Percentiles rank a stretch among this genome's conserved stretches.
phyloP scores from a whole-genome alignment of 768 basidiomycete species.

The Holtermanniella nyarrowii region DNA sequence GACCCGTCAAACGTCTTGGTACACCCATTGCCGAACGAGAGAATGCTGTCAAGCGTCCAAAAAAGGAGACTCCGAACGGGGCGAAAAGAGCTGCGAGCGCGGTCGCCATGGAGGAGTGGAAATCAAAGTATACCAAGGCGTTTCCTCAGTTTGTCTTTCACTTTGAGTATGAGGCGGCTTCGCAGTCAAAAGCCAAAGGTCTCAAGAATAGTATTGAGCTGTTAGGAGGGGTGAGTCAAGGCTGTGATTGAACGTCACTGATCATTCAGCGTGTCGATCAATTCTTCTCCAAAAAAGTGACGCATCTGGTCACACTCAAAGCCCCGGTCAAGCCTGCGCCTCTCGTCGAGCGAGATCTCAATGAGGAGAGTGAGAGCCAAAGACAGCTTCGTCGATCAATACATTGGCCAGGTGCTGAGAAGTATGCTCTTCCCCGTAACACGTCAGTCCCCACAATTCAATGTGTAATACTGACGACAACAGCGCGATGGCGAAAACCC shows the following conservation, averaged over 20 bases:
- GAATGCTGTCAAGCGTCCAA: neutral
- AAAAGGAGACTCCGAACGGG: neutral
- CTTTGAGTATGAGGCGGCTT: constrained; percentile 55
- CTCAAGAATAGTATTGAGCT: constrained; percentile 53
- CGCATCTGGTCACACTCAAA: constrained; percentile 65
- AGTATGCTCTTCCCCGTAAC: too few species aligned
- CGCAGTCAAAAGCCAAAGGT: constrained; percentile 40
- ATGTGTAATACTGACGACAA: too few species aligned
- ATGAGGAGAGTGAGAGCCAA: constrained; percentile 1
- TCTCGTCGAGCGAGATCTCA: constrained; percentile 19
- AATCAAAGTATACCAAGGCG: constrained; percentile 68
- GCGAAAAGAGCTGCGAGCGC: neutral
- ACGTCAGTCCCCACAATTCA: too few species aligned
- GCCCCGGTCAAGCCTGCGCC: constrained; percentile 5
- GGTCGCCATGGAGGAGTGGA: constrained; percentile 51
- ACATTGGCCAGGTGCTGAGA: too few species aligned
- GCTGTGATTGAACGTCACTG: neutral
- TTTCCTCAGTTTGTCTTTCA: constrained; percentile 80
- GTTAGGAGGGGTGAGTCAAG: constrained; percentile 64
- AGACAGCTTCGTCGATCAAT: constrained; percentile 4
- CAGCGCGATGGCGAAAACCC: too few species aligned
- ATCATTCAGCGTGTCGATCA: constrained; percentile 61
- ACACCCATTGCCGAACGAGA: neutral
- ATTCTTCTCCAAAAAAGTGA: constrained; percentile 78
- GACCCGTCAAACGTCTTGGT: neutral